Base-by-base conservation (phyloP, 768 basidiomycete genomes). In the Calocybe gangraenosa region DNA sequence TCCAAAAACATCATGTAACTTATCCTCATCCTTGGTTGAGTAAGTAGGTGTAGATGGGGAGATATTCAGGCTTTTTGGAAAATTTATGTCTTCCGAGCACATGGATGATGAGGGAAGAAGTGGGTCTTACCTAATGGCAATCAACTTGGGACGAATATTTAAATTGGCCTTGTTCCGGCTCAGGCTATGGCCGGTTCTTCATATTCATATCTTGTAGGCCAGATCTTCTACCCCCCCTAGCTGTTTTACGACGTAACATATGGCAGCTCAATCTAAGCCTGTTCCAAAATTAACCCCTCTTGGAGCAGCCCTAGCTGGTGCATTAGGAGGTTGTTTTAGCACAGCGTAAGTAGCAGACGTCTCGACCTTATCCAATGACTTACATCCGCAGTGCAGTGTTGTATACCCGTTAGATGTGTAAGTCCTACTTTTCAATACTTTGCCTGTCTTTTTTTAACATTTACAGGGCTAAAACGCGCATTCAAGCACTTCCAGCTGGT, bases 331-430 rank as follows among this genome's bases (percentile, higher is more conserved):
- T 19, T 92, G 93, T 60, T 91, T 96, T 65, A 85, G 87, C 51
- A 91, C 90, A 55, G 91, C 92, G 89, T 94, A 65, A 63, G 92
- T 79, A 63, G 92, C 79, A 19, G 8, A 38, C 11, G 22, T 39
- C 8, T 38, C 32, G 25, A 34, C 39, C 33, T 47, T 34, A 25
- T 18, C 20, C 44, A 30, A 34, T 11, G 49, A 28, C 33, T 52
- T 47, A 42, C 54, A 17, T 18, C 28, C 37, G 31, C 28, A 7
- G 6, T 42, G 1, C 54, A 95, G 93, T 36, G 77, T 87, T 37
- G 92, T 97, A 3, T 99, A 99, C 61, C 95, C 95, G 13, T 69
- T 99, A 43, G 95, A 99, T 66, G 91, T 92, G 84, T 92, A 70
- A 56, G 90, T 42, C 2, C 17, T 40, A n/a, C n/a, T n/a, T 48